Evolutionary conservation across 257 asterid genomes (phyloP).

Genomic region (Orobanche coerulescens): DNA sequence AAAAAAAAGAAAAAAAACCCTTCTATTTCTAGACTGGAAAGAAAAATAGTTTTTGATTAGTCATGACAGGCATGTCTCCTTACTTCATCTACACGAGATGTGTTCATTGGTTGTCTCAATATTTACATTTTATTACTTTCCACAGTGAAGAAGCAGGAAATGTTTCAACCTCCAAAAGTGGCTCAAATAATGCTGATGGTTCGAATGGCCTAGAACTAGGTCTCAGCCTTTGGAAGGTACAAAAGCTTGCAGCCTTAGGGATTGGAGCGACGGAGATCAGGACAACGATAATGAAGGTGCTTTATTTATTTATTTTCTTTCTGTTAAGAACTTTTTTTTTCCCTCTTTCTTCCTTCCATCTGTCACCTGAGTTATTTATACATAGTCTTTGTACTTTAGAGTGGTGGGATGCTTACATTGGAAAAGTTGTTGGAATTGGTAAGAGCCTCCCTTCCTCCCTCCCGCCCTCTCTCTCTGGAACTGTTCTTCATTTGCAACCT

Average conservation of each 20-base stretch:
- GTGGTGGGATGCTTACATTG: conserved; percentile 83
- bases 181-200: conserved; percentile 33
- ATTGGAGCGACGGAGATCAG: conserved; percentile 67
- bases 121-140: conserved; percentile 22
- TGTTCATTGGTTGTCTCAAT: not conserved
- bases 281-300: conserved; percentile 64
- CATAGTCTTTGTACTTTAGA: conserved; percentile 38
- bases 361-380: conserved; percentile 14
- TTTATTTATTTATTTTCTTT: conserved; percentile 5
- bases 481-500: conserved; percentile 16
- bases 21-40: not conserved
- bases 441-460: conserved; percentile 12
- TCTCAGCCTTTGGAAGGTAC: conserved; percentile 79
- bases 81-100: conserved; percentile 1
- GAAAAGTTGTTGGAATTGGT: conserved; percentile 67
- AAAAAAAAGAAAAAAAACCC: no score
- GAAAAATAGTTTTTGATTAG: not conserved
- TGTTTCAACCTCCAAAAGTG: conserved; percentile 33
- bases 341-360: conserved; percentile 8
- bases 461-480: not conserved
- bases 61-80: not conserved
- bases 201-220: conserved; percentile 56
- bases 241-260: conserved; percentile 61
- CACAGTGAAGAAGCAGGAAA: conserved; percentile 46
- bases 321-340: conserved; percentile 1